A percentile compares a stretch with the other conserved stretches of the same genome.
These are phyloP conservation scores for Pseudogymnoascus destructans DNA, from an alignment of 2,329 filamentous ascomycete species.

Conservation along the genomic window DNA sequence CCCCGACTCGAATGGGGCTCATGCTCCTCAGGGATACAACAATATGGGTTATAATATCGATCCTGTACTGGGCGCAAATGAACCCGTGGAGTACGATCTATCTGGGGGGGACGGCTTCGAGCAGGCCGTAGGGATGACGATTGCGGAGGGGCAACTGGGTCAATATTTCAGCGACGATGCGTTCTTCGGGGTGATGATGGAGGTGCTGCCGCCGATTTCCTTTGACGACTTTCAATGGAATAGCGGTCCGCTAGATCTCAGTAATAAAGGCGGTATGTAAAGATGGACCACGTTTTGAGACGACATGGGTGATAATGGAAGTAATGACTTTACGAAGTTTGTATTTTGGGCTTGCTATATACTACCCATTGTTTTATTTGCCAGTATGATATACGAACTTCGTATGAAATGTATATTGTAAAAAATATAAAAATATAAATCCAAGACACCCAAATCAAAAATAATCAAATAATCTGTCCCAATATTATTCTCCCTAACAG, in stretches of 20 bases:
- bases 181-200: conserved; percentile 22
- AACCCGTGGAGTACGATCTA: conserved; percentile 18
- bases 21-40: conserved; percentile 4
- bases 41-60: conserved; percentile 19
- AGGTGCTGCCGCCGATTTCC: conserved; percentile 7
- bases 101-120: conserved; percentile 25
- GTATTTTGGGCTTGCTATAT: background rate
- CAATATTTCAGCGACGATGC: conserved; percentile 23
- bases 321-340: background rate
- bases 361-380: background rate
- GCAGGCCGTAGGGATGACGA: conserved; percentile 24
- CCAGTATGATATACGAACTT: background rate
- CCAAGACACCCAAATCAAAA: background rate
- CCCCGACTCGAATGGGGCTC: conserved; percentile 1
- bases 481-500: background rate
- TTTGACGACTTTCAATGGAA: conserved; percentile 4
- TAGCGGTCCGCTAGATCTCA: background rate
- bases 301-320: background rate
- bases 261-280: background rate
- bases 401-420: background rate
- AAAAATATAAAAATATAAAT: background rate
- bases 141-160: conserved; percentile 24
- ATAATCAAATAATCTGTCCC: background rate
- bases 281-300: background rate
- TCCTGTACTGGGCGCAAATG: conserved; percentile 19